These are phyloP conservation scores for Terana coerulea DNA, from an alignment of 768 basidiomycete species.

Conservation along the genomic window DNA sequence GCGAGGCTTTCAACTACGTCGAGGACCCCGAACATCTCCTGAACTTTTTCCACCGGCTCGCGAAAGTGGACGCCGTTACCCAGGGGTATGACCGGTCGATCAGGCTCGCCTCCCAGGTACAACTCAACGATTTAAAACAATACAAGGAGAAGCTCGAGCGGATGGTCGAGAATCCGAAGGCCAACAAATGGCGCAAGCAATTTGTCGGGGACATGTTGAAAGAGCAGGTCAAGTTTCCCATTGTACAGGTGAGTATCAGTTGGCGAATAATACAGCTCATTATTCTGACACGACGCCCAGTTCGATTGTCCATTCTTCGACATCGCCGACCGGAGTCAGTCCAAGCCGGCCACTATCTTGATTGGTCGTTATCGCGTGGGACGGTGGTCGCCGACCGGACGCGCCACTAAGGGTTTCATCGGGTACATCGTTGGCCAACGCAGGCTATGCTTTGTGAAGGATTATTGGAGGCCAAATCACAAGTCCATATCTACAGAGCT, in stretches of 20 bases:
- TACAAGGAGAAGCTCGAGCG: neutral
- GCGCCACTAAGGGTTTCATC: neutral
- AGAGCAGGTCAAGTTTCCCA: neutral
- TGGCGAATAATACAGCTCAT: neutral
- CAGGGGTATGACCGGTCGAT: constrained; percentile 7
- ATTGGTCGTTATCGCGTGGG: neutral
- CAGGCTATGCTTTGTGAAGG: constrained; percentile 2
- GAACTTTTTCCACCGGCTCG: constrained; percentile 5
- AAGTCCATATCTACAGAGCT: neutral
- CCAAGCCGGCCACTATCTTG: neutral
- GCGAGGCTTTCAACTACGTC: neutral
- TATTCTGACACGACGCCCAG: neutral
- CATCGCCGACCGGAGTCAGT: neutral
- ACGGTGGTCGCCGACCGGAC: neutral
- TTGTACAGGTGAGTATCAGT: neutral
- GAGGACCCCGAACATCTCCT: neutral
- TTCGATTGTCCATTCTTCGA: neutral
- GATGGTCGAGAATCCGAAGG: neutral
- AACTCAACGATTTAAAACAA: neutral
- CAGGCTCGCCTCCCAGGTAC: neutral
- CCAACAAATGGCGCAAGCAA: neutral
- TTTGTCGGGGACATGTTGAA: neutral
- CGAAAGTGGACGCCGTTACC: neutral
- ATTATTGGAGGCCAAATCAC: neutral
- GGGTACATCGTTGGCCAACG: neutral